Conservation (phyloP, 2,329 filamentous ascomycete genomes). For the Neonectria sp. region DNA sequence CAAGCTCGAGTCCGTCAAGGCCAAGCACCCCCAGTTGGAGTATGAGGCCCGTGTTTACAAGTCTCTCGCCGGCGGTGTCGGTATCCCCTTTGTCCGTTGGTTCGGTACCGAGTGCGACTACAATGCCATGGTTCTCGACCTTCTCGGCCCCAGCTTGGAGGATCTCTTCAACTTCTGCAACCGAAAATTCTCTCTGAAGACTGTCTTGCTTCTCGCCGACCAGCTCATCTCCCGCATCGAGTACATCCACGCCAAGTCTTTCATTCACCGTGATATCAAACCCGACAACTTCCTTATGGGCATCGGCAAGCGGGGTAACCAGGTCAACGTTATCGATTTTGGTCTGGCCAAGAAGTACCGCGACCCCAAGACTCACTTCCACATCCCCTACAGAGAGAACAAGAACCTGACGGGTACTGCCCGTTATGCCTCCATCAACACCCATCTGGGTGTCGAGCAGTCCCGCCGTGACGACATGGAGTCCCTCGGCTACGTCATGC, state of each 20-base stretch:
- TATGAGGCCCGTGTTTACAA: conserved; percentile 97
- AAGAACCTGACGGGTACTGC: conserved; percentile 99
- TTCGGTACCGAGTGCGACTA: conserved; percentile 99
- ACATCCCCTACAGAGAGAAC: conserved; percentile 99
- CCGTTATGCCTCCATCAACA: conserved; percentile 99
- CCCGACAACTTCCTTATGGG: conserved; percentile 99
- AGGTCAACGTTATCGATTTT: conserved; percentile 99
- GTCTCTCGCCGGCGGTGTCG: conserved; percentile 93
- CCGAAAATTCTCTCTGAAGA: conserved; percentile 99
- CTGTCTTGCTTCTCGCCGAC: conserved; percentile 94
- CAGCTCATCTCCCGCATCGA: conserved; percentile 99
- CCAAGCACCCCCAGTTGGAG: conserved; percentile 98
- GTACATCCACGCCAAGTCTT: conserved; percentile 99
- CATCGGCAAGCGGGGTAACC: conserved; percentile 98
- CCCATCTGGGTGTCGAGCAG: conserved; percentile 97
- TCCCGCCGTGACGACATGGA: conserved; percentile 99
- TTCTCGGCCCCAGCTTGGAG: conserved; percentile 95
- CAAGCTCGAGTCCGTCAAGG: conserved; percentile 99
- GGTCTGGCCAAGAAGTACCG: conserved; percentile 99
- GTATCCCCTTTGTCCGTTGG: conserved; percentile 99
- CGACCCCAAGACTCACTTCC: conserved; percentile 99
- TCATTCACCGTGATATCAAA: conserved; percentile 99
- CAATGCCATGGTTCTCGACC: conserved; percentile 99
- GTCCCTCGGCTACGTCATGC: conserved; percentile 98
- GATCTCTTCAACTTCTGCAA: conserved; percentile 99